These are phyloP conservation scores for Cryomyces antarcticus DNA, from an alignment of 495 filamentous ascomycete genomes.

Conservation along the genomic window DNA sequence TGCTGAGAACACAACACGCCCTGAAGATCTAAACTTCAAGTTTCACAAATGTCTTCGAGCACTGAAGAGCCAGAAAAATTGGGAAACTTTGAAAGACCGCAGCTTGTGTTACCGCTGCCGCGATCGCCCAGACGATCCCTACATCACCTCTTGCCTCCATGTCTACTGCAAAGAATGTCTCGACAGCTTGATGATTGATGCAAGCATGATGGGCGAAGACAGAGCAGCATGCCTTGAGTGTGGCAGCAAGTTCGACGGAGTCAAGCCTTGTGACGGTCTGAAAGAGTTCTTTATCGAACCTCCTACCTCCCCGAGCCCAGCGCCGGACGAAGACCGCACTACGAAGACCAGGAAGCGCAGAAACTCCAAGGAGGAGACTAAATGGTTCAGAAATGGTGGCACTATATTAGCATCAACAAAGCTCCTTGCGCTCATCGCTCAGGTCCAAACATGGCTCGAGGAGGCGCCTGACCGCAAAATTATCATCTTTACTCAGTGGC, in stretches of 20 bases:
- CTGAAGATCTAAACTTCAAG: slow-evolving; percentile 5
- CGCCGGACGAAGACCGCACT: no score
- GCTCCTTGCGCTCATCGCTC: slow-evolving; percentile 17
- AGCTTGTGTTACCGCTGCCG: slow-evolving; percentile 20
- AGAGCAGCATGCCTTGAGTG: slow-evolving; percentile 8
- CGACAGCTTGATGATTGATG: slow-evolving; percentile 7
- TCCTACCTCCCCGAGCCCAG: no score
- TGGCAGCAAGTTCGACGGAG: slow-evolving; percentile 1
- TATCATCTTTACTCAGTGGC: slow-evolving; percentile 21
- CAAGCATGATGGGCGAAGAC: slow-evolving; percentile 7
- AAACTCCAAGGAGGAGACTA: neutral
- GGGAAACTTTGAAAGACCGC: slow-evolving; percentile 14
- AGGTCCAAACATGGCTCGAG: slow-evolving; percentile 18
- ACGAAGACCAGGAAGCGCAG: neutral
- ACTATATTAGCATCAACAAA: slow-evolving; percentile 18
- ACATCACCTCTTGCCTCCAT: slow-evolving; percentile 27
- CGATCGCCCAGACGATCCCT: slow-evolving; percentile 10
- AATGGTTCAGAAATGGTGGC: slow-evolving; percentile 17
- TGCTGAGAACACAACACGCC: no score
- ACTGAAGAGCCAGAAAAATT: slow-evolving; percentile 12
- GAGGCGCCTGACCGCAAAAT: slow-evolving; percentile 17
- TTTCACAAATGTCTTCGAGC: slow-evolving; percentile 16
- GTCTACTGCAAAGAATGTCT: slow-evolving; percentile 29
- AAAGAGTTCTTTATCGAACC: no score
- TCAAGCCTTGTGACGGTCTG: slow-evolving; percentile 2